phyloP scores from a whole-genome alignment of 768 basidiomycete genomes.

The Fomitopsis serialis region DNA sequence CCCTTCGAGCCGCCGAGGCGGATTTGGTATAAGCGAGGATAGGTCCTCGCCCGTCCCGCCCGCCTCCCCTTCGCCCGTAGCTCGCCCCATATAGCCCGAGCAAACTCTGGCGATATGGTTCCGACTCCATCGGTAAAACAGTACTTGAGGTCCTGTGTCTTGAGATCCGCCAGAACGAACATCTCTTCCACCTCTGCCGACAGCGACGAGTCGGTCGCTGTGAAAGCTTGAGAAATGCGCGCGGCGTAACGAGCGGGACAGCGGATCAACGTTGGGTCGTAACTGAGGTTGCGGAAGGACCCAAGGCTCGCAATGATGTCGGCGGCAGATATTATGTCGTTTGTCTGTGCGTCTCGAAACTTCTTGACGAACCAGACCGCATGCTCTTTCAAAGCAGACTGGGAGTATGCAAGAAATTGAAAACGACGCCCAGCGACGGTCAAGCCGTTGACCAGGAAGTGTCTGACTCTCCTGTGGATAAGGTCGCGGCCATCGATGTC shows the following conservation, averaged over 20 bases:
- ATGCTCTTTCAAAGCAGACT: conserved; percentile 61
- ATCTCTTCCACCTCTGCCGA: conserved; percentile 36
- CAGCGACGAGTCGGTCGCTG: conserved; percentile 60
- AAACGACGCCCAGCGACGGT: conserved; percentile 50
- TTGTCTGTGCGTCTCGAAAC: conserved; percentile 28
- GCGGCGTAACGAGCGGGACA: conserved; percentile 72
- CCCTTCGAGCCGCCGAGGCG: conserved; percentile 65
- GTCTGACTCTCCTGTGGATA: conserved; percentile 42
- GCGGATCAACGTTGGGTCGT: conserved; percentile 41
- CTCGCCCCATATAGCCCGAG: conserved; percentile 40
- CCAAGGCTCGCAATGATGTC: conserved; percentile 53
- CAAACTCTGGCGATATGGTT: conserved; percentile 50
- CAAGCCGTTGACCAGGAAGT: conserved; percentile 40
- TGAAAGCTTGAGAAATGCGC: conserved; percentile 69
- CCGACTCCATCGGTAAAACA: conserved; percentile 72
- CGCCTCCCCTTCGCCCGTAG: conserved; percentile 34
- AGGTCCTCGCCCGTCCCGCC: conserved; percentile 26
- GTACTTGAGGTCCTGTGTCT: conserved; percentile 27
- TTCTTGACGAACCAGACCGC: conserved; percentile 59
- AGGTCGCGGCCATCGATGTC: conserved; percentile 51
- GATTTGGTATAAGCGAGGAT: conserved; percentile 52
- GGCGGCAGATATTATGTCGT: conserved; percentile 33
- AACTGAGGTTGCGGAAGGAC: conserved; percentile 40
- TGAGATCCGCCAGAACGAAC: conserved; percentile 41
- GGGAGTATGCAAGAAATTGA: conserved; percentile 66